Percentiles rank a stretch among this genome's conserved stretches.
Evolutionary conservation across 169 alveolate species (phyloP).

Genomic region (Plasmodium fragile): DNA sequence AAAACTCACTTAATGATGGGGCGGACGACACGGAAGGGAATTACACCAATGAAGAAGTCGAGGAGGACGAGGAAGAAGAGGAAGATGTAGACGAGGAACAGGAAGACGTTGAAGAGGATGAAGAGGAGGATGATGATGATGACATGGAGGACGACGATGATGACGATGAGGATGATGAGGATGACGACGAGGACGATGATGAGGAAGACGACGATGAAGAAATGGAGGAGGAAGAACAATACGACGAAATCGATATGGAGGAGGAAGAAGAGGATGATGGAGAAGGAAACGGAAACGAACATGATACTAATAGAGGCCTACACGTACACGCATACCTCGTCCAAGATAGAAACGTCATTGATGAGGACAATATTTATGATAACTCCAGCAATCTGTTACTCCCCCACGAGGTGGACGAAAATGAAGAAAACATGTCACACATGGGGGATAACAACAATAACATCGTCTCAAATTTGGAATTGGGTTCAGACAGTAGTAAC

Average conservation of each 20-base stretch:
- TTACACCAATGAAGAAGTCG: slow-evolving; percentile 8
- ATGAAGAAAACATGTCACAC: slow-evolving; percentile 65
- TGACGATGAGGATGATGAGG: slow-evolving; percentile 77
- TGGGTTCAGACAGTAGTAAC: slow-evolving; percentile 56
- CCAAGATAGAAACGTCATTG: slow-evolving; percentile 78
- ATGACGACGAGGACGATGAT: slow-evolving; percentile 77
- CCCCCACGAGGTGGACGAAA: slow-evolving; percentile 88
- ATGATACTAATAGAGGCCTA: slow-evolving; percentile 74
- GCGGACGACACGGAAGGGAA: background rate
- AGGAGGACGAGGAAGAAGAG: background rate
- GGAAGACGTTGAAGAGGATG: slow-evolving; percentile 38
- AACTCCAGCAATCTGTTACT: slow-evolving; percentile 75
- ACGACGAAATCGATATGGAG: slow-evolving; percentile 52
- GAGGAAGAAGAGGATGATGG: slow-evolving; percentile 77
- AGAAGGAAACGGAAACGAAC: slow-evolving; percentile 71
- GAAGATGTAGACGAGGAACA: background rate
- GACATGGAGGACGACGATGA: slow-evolving; percentile 77
- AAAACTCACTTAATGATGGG: background rate
- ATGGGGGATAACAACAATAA: slow-evolving; percentile 37
- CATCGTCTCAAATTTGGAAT: slow-evolving; percentile 44
- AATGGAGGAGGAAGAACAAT: slow-evolving; percentile 65
- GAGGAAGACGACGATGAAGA: slow-evolving; percentile 72
- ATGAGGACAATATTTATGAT: slow-evolving; percentile 80
- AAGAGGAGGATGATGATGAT: slow-evolving; percentile 64
- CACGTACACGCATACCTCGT: slow-evolving; percentile 81